phyloP scores from a whole-genome alignment of 169 alveolate genomes.

The Cytauxzoon felis region DNA sequence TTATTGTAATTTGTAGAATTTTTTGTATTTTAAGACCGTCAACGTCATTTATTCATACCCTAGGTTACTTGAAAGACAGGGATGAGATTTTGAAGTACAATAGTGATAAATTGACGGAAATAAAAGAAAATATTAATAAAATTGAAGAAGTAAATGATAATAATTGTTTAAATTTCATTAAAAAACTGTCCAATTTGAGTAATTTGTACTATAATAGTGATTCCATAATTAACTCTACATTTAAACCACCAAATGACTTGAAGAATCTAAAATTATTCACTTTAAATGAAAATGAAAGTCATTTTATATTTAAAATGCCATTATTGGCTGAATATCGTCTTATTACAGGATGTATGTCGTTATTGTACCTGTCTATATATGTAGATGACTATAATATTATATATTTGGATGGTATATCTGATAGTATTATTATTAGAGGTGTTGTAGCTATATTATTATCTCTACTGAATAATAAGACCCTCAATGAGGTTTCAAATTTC shows the following conservation, averaged over 20 bases:
- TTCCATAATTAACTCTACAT: too few relatives aligned
- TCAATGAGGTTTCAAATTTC: background rate
- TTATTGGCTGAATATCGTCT: conserved; percentile 12
- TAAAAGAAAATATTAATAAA: too few relatives aligned
- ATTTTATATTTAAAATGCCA: conserved; percentile 23
- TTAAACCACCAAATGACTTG: conserved; percentile 11
- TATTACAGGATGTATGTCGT: conserved; percentile 33
- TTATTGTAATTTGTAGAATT: too few relatives aligned
- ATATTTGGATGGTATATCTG: conserved; percentile 56
- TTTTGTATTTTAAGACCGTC: too few relatives aligned
- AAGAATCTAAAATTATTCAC: background rate
- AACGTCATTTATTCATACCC: too few relatives aligned
- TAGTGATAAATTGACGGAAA: too few relatives aligned
- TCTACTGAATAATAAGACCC: background rate
- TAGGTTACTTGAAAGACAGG: too few relatives aligned
- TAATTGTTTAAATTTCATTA: too few relatives aligned
- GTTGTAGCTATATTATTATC: conserved; percentile 31
- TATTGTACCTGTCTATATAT: conserved; percentile 26
- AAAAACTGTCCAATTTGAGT: too few relatives aligned
- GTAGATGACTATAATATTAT: conserved; percentile 18
- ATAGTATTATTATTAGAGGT: conserved; percentile 39
- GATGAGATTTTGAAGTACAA: too few relatives aligned
- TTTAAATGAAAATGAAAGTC: background rate
- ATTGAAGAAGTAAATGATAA: too few relatives aligned
- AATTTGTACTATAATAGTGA: too few relatives aligned